Conservation (phyloP, 192 early-diverging fungal species). For the Mortierella antarctica region DNA sequence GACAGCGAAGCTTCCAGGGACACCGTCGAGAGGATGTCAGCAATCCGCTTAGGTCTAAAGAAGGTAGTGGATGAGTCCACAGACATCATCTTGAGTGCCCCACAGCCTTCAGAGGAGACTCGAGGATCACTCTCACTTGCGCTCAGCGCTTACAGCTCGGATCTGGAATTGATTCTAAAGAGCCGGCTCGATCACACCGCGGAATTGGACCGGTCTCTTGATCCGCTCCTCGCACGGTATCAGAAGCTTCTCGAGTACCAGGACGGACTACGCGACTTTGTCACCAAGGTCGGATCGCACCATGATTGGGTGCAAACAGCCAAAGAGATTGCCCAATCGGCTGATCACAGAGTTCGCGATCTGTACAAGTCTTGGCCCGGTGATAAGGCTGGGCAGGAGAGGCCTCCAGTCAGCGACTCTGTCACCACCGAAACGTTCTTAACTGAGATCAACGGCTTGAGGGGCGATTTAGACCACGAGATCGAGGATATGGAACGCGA, state of each 20-base stretch:
- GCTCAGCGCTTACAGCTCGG: background rate
- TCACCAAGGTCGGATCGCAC: slow-evolving; percentile 7
- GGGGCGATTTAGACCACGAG: slow-evolving; percentile 3
- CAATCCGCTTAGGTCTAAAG: background rate
- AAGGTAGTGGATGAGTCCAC: slow-evolving; percentile 11
- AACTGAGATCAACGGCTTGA: slow-evolving; percentile 6
- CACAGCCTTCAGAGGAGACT: background rate
- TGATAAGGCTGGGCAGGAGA: background rate
- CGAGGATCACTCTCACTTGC: background rate
- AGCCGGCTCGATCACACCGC: slow-evolving; percentile 1
- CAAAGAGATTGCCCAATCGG: slow-evolving; percentile 17
- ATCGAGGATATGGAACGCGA: slow-evolving; percentile 4
- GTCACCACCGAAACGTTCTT: background rate
- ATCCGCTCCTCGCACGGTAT: slow-evolving; percentile 25
- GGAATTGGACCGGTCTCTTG: slow-evolving; percentile 6
- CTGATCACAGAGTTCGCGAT: slow-evolving; percentile 1
- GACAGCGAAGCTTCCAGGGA: slow-evolving; percentile 26
- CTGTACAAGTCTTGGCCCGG: slow-evolving; percentile 19
- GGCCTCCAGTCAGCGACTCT: background rate
- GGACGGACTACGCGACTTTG: slow-evolving; percentile 20
- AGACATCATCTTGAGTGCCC: slow-evolving; percentile 1
- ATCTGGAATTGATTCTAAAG: slow-evolving; percentile 15
- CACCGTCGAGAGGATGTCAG: background rate
- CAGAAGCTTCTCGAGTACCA: slow-evolving; percentile 28
- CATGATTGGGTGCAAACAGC: slow-evolving; percentile 14